Base-by-base conservation (phyloP, 768 basidiomycete species). In the Sistotremastrum niveocremeum region DNA sequence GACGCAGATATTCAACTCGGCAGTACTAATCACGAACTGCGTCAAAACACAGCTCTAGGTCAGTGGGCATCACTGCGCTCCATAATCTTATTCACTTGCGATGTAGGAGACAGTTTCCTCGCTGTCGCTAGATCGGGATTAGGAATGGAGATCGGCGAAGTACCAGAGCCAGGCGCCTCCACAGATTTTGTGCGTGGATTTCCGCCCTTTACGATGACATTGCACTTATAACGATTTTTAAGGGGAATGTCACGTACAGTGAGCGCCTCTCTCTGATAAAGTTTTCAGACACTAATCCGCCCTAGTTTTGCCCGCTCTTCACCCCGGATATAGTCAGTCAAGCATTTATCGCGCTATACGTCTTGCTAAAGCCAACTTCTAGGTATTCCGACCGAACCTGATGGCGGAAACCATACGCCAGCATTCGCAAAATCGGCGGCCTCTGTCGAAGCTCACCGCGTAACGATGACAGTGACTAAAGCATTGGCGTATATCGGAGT, bases 391-490 rank as follows among this genome's bases (percentile, higher is more conserved):
- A 81, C 81, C 5, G 65, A 67, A 50, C 73, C 74, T 5, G 64
- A 72, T 43, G 83, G 82, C 37, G 79, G 77, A n/a, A 87, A 87
- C 54, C 84, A 87, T 54, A 84, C 84, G 1, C 66, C 75, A 7
- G 73, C 66, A 4, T 87, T 86, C 58, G 64, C 79, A 20, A 60
- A 64, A 44, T 69, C 84, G 29, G 78, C 82, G 30, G 65, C 67
- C 31, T 76, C 71, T 38, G 55, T 62, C 37, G 73, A 75, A 49
- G 84, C 84, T 9, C 84, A 86, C 54, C 66, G 66, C 39, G 67
- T 68, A 20, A 74, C 74, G 32, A 69, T 87, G 58, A 56, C 60
- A 6, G 62, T 76, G 31, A 67, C 74, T 33, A 81, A 79, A 52
- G 77, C 70, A 20, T 60, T 86, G 34, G 81, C 84, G 3, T 62